These are phyloP conservation scores for Rhizopogon vinicolor DNA, from an alignment of 768 basidiomycete genomes.

Conservation along the genomic window DNA sequence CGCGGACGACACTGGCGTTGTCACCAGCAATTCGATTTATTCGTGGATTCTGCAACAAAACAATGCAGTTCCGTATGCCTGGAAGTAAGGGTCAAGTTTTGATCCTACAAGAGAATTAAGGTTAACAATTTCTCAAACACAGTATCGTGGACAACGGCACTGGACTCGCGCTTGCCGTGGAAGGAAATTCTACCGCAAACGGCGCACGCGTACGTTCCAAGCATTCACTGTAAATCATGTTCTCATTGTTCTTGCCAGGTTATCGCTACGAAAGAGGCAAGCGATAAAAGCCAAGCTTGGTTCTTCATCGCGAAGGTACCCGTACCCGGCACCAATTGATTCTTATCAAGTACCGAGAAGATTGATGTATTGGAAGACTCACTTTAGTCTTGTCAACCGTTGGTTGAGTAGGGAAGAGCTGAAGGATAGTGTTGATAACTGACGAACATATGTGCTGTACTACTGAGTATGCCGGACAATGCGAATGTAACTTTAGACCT, in stretches of 20 bases:
- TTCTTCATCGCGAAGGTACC: slow-evolving; percentile 7
- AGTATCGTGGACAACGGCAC: slow-evolving; percentile 1
- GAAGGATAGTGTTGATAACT: neutral
- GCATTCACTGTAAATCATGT: neutral
- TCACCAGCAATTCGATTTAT: slow-evolving; percentile 1
- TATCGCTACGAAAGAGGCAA: neutral
- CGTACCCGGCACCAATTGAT: neutral
- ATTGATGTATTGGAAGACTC: too few species aligned
- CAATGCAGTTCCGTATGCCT: neutral
- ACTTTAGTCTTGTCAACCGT: neutral
- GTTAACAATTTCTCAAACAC: neutral
- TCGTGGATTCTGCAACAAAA: neutral
- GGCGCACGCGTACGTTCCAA: neutral
- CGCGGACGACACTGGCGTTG: neutral
- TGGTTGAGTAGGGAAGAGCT: neutral
- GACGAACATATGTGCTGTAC: too few species aligned
- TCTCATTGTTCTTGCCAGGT: neutral
- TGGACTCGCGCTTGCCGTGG: neutral
- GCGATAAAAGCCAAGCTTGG: slow-evolving; percentile 1
- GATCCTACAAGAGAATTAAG: neutral
- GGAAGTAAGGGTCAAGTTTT: neutral
- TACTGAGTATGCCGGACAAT: too few species aligned
- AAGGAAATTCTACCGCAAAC: neutral
- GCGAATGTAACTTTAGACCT: too few species aligned
- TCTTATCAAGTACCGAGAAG: neutral